Base-by-base conservation (phyloP, 148 eudicot species). In the Silene latifolia region DNA sequence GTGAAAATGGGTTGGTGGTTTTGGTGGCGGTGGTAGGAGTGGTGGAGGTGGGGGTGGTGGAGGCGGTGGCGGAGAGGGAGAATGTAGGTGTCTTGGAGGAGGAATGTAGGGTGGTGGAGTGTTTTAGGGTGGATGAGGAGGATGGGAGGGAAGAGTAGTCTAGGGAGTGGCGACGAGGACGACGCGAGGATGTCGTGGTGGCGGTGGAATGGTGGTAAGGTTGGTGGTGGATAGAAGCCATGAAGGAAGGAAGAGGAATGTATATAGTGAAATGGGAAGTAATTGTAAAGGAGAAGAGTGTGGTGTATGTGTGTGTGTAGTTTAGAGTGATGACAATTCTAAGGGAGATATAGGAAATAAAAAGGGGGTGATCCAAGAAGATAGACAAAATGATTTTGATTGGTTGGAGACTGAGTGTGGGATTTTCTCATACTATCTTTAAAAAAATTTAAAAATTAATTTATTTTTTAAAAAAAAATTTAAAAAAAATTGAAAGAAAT, bases 221-320 rank as follows among this genome's bases (percentile, higher is more conserved):
- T 24, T 81, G 90, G 80, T 85, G 82, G 68, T 89, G 75, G 70
- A 85, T 84, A 81, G 88, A 86, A 77, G 98, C 93, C 98, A 93
- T 89, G 24, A 14, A 32, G 7, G 15, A 48, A 10, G 57, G 29
- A 27, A 7, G 44, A 48, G 35, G 6, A 67, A 18, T 67, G 53
- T 19, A 39, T 32, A 67, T 59, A 57, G 24, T n/a, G 73, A 35
- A 21, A 27, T 24, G 62, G 44, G 2, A 48, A 63, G 27, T 29
- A 42, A 17, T 64, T 57, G 24, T 57, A 4, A 25, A 39, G 3
- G 29, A 27, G 29, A 18, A 56, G 56, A 51, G 17, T 24, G 70
- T 67, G 54, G 56, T 51, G 56, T 51, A 9, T 1, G 56, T 51
- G 56, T 51, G 56, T 51, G 56, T 51, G 56, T 51, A 11, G 15